Evolutionary conservation across 2,329 filamentous ascomycete species (phyloP), one percentile per base, ranked within the genome.

Genomic region (Drechslerella coelobrocha): DNA sequence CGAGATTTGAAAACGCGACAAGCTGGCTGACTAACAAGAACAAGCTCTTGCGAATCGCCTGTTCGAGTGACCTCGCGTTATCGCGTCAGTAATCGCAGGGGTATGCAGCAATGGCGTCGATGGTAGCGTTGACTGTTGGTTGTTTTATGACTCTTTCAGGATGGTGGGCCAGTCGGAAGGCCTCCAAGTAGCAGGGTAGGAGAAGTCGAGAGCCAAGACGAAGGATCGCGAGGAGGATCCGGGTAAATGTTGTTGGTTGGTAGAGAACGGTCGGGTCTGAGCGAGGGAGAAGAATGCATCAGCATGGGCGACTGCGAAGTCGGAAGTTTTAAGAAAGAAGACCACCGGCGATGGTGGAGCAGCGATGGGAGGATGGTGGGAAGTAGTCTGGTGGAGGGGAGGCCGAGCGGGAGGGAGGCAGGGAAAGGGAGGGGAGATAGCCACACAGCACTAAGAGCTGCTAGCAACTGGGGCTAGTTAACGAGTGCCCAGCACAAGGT

Each of bases 51-150:
- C 7, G 37, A 5, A 29, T 61, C 52, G 66, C 66, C 53, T 60
- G 12, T 24, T 59, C 66, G 53, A 51, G 45, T 71, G 66, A 62
- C 60, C 63, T 61, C 59, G 66, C 59, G 66, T 61, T 63, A 63
- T 63, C 27, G 23, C 24, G 27, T 19, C 54, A 56, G 59, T 39
- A 37, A 31, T 34, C 27, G 48, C 14, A 53, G 29, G 24, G 31
- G 60, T 53, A 26, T 48, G 23, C 43, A 27, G 57, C 48, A 47
- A 26, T 43, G 47, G 14, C 47, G 50, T 29, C 26, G 23, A 37
- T 3, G 23, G 14, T 37, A 29, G 12, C 12, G 29, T 31, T 31
- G 29, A 31, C 6, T 6, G 29, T 31, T 52, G 51, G 50, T 59
- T 56, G 37, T 41, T 51, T 50, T 56, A 69, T 69, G 63, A 69